Percentiles rank a stretch among this genome's conserved stretches.
Evolutionary conservation across 768 basidiomycete species (phyloP).

Genomic region (Leccinum imitatum): DNA sequence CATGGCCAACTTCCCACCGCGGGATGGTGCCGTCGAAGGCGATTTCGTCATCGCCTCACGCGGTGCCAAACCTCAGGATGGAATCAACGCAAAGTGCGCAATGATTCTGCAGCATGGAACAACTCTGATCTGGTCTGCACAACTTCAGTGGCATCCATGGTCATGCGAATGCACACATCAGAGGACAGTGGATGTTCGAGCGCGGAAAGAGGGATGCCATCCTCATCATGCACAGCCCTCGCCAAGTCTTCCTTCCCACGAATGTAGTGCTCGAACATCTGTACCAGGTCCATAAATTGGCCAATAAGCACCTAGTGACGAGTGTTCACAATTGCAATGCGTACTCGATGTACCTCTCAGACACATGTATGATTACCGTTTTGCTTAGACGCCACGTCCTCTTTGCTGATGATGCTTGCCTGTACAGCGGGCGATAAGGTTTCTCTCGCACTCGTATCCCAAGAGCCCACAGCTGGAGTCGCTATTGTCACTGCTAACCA

Average conservation of each 20-base stretch:
- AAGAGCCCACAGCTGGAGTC: constrained; percentile 3
- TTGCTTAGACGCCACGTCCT: background rate
- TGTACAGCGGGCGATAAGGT: constrained; percentile 22
- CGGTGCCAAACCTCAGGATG: constrained; percentile 13
- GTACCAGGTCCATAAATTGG: constrained; percentile 24
- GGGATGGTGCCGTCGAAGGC: constrained; percentile 19
- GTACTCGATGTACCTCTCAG: constrained; percentile 33
- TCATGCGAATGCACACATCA: constrained; percentile 28
- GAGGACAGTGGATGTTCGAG: constrained; percentile 33
- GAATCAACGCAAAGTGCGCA: constrained; percentile 19
- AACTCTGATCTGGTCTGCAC: background rate
- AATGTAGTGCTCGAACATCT: constrained; percentile 27
- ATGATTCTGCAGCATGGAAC: background rate
- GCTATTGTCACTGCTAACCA: background rate
- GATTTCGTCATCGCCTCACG: constrained; percentile 25
- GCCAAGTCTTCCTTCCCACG: constrained; percentile 17
- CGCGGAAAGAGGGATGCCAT: constrained; percentile 29
- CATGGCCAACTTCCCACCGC: constrained; percentile 19
- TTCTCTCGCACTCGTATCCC: constrained; percentile 22
- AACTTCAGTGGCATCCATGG: constrained; percentile 14
- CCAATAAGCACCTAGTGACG: constrained; percentile 34
- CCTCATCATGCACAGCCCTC: constrained; percentile 34
- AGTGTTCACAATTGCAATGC: constrained; percentile 31
- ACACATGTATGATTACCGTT: constrained; percentile 15
- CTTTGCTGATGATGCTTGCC: background rate